phyloP scores from a whole-genome alignment of 1,284 basidiomycete genomes.

The Omphalotus olearius region DNA sequence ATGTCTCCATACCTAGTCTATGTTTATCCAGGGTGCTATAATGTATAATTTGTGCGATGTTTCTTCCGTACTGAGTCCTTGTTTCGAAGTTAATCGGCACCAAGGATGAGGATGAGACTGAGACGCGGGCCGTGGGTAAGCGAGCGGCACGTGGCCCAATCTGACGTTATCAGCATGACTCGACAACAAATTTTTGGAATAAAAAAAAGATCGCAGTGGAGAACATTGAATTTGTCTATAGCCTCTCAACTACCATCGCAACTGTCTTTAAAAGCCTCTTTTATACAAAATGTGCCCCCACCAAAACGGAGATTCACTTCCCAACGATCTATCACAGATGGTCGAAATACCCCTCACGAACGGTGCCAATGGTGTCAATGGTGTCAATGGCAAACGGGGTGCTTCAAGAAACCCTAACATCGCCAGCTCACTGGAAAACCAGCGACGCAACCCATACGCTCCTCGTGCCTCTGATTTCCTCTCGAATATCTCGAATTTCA shows the following conservation, averaged over 20 bases:
- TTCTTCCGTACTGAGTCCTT: too few species aligned
- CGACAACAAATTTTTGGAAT: too few species aligned
- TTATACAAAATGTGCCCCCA: constrained; percentile 59
- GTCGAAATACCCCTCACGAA: constrained; percentile 59
- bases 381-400: constrained; percentile 34
- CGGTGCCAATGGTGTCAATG: constrained; percentile 27
- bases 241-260: neutral
- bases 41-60: too few species aligned
- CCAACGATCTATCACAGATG: constrained; percentile 55
- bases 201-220: too few species aligned
- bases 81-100: too few species aligned
- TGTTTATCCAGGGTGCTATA: too few species aligned
- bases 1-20: too few species aligned
- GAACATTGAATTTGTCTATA: too few species aligned
- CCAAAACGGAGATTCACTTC: constrained; percentile 45
- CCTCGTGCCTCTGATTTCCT: constrained; percentile 88
- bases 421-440: constrained; percentile 28
- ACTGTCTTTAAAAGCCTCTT: constrained; percentile 15
- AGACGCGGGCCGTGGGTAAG: too few species aligned
- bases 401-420: constrained; percentile 28
- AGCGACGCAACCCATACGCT: constrained; percentile 76
- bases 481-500: constrained; percentile 90
- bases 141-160: too few species aligned
- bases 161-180: too few species aligned
- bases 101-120: too few species aligned